phyloP scores from a whole-genome alignment of 768 basidiomycete genomes.

The Xerocomus spinulosus region DNA sequence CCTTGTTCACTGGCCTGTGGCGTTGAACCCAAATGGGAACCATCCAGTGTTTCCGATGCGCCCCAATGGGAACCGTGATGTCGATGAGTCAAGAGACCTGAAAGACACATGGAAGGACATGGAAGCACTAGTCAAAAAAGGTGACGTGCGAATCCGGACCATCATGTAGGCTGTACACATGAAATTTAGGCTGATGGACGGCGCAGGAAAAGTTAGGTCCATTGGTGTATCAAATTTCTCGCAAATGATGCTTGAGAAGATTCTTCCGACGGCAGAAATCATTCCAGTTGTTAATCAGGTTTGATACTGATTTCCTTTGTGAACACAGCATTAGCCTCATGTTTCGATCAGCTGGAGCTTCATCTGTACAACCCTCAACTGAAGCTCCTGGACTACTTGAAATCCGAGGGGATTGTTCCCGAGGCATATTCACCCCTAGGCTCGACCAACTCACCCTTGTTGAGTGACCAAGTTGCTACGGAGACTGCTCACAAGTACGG shows the following conservation, averaged over 20 bases:
- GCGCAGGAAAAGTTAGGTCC: constrained; percentile 52
- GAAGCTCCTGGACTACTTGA: constrained; percentile 57
- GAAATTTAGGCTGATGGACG: constrained; percentile 5
- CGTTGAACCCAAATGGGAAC: constrained; percentile 65
- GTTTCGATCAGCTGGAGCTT: constrained; percentile 52
- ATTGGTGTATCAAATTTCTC: constrained; percentile 82
- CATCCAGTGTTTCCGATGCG: constrained; percentile 54
- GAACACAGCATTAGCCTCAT: not conserved
- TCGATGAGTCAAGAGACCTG: constrained; percentile 62
- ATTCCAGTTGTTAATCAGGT: constrained; percentile 74
- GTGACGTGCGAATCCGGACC: constrained; percentile 25
- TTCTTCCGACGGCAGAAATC: constrained; percentile 62
- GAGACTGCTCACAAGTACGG: constrained; percentile 57
- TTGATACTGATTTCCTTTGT: constrained; percentile 12
- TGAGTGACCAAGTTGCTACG: constrained; percentile 56
- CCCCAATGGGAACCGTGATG: constrained; percentile 61
- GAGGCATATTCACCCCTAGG: constrained; percentile 83
- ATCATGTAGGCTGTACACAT: constrained; percentile 4
- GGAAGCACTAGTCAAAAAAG: constrained; percentile 67
- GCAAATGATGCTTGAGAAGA: constrained; percentile 59
- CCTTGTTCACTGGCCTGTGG: constrained; percentile 79
- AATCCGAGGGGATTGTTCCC: constrained; percentile 60
- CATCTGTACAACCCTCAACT: constrained; percentile 76
- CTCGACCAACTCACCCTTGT: constrained; percentile 59
- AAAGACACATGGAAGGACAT: constrained; percentile 80